These are phyloP conservation scores for Gilbertella persicaria DNA, from an alignment of 371 early-diverging fungal species.

Conservation along the genomic window DNA sequence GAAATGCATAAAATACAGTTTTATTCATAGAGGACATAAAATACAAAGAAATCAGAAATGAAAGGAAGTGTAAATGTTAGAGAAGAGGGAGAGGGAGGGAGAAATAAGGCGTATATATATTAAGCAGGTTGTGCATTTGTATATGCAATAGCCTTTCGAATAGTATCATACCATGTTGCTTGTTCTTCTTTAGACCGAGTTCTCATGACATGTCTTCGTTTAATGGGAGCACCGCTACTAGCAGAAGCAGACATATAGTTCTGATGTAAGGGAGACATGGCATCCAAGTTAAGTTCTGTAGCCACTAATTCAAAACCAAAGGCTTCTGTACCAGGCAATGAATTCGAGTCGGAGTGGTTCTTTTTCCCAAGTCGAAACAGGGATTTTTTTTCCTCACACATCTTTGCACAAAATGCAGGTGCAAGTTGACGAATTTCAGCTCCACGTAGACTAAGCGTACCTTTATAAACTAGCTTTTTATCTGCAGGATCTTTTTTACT, in stretches of 20 bases:
- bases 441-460: conserved; percentile 10
- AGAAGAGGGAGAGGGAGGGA: too few relatives aligned
- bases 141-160: conserved; percentile 7
- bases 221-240: conserved; percentile 5
- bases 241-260: conserved; percentile 13
- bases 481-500: conserved; percentile 5
- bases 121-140: conserved; percentile 3
- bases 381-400: conserved; percentile 16
- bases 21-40: too few relatives aligned
- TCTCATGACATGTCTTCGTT: conserved; percentile 25
- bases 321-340: conserved; percentile 10
- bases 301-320: conserved; percentile 33
- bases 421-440: conserved; percentile 18
- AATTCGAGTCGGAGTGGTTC: not conserved
- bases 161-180: conserved; percentile 17
- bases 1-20: too few relatives aligned
- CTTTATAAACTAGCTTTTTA: conserved; percentile 18
- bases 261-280: conserved; percentile 21
- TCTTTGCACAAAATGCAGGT: conserved; percentile 18
- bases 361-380: conserved; percentile 12
- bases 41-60: too few relatives aligned
- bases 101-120: too few relatives aligned
- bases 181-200: conserved; percentile 17
- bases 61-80: too few relatives aligned
- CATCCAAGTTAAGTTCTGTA: conserved; percentile 7